Evolutionary conservation across 371 early-diverging fungal species (phyloP).

Genomic region (Apophysomyces sp.): DNA sequence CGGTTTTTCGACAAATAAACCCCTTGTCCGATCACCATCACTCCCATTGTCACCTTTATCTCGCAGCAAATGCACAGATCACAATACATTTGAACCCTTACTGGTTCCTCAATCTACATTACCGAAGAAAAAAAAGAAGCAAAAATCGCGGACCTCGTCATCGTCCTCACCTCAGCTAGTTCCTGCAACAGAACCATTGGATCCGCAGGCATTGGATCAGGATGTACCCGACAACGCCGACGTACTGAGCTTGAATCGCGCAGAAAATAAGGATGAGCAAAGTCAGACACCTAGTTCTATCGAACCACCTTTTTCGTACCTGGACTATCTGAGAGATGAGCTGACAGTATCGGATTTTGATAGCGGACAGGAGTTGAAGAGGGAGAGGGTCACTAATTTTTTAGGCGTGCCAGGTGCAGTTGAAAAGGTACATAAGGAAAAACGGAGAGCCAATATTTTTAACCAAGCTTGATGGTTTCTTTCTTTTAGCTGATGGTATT

Average conservation of each 20-base stretch:
- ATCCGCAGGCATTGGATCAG: neutral
- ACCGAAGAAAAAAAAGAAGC: neutral
- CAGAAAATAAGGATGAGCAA: neutral
- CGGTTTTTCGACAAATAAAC: neutral
- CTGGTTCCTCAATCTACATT: neutral
- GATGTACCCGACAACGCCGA: neutral
- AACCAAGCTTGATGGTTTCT: neutral
- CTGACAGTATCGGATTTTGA: slow-evolving; percentile 74
- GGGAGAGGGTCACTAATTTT: slow-evolving; percentile 83
- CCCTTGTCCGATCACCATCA: neutral
- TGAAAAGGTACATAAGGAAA: slow-evolving; percentile 87
- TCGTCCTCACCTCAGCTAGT: neutral
- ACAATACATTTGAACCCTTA: neutral
- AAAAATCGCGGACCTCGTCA: neutral
- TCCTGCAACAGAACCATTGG: neutral
- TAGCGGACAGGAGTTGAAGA: slow-evolving; percentile 73
- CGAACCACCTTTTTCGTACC: slow-evolving; percentile 35
- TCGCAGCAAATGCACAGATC: neutral
- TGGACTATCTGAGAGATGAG: slow-evolving; percentile 69
- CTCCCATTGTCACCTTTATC: neutral
- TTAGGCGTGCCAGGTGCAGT: slow-evolving; percentile 77
- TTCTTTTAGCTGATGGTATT: slow-evolving; percentile 71
- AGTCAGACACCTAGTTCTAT: neutral
- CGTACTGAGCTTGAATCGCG: neutral
- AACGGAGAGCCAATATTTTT: neutral